Evolutionary conservation across 768 basidiomycete species (phyloP).

Genomic region (Boletus patriciae): DNA sequence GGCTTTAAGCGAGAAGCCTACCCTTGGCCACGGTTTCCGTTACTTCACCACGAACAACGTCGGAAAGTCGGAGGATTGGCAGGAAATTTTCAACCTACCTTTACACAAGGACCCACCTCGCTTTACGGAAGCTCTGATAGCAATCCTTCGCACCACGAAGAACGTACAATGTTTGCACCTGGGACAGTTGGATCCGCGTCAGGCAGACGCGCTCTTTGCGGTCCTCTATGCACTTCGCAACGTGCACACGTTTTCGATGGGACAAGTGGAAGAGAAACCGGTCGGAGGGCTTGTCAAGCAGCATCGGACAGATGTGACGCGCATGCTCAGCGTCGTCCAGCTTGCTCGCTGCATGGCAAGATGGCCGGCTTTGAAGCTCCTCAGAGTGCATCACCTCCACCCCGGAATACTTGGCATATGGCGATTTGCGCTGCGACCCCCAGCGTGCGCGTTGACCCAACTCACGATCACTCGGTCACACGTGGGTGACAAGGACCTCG

Average conservation of each 20-base stretch:
- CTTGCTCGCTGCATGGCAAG: constrained; percentile 18
- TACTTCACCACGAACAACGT: constrained; percentile 22
- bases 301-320: not conserved
- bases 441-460: constrained; percentile 18
- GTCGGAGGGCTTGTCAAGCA: not conserved
- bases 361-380: constrained; percentile 17
- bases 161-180: constrained; percentile 18
- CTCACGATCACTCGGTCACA: constrained; percentile 17
- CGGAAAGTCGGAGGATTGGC: not conserved
- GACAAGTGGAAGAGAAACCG: not conserved
- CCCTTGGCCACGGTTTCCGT: constrained; percentile 10
- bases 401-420: constrained; percentile 8
- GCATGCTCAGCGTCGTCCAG: constrained; percentile 14
- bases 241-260: constrained; percentile 16
- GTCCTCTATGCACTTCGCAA: constrained; percentile 13
- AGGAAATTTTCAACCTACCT: not conserved
- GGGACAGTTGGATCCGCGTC: constrained; percentile 10
- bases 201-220: constrained; percentile 8
- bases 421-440: constrained; percentile 16
- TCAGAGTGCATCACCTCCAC: constrained; percentile 20
- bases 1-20: constrained; percentile 15
- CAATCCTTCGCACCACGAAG: constrained; percentile 19
- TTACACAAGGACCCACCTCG: not conserved
- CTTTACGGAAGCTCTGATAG: constrained; percentile 20
- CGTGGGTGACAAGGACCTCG: constrained; percentile 21